These are phyloP conservation scores for Bretschneidera sinensis DNA, from an alignment of 345 rosid species.

Conservation along the genomic window DNA sequence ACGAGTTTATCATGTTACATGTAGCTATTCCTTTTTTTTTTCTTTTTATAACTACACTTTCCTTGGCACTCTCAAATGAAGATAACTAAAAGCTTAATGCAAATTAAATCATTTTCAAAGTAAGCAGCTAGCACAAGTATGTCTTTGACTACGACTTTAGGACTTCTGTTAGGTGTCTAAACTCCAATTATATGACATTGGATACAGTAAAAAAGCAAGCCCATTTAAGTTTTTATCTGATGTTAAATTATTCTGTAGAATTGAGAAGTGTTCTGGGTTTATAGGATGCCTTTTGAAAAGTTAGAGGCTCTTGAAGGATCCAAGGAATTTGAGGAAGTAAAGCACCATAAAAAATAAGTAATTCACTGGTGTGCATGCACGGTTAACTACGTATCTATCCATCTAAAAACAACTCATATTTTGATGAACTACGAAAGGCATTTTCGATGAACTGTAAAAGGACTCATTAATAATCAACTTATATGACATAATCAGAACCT, in stretches of 20 bases:
- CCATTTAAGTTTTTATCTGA: no score
- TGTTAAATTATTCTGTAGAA: neutral
- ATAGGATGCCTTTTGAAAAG: neutral
- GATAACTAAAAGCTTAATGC: neutral
- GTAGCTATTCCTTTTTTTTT: no score
- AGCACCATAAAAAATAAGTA: neutral
- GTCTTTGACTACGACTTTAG: neutral
- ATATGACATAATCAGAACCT: neutral
- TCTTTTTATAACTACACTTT: no score
- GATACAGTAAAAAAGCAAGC: no score
- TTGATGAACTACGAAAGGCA: no score
- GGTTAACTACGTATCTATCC: neutral
- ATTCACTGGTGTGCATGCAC: no score
- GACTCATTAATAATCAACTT: neutral
- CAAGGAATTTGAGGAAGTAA: neutral
- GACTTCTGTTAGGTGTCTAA: neutral
- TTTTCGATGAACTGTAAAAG: neutral
- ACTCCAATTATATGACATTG: neutral
- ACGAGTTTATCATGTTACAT: neutral
- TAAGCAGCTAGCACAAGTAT: neutral
- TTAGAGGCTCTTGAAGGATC: neutral
- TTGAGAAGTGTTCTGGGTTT: neutral
- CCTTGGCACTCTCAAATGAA: no score
- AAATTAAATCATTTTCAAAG: no score
- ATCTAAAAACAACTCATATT: no score